phyloP scores from a whole-genome alignment of 1,139 yeast species.

The Kluyveromyces marxianus region DNA sequence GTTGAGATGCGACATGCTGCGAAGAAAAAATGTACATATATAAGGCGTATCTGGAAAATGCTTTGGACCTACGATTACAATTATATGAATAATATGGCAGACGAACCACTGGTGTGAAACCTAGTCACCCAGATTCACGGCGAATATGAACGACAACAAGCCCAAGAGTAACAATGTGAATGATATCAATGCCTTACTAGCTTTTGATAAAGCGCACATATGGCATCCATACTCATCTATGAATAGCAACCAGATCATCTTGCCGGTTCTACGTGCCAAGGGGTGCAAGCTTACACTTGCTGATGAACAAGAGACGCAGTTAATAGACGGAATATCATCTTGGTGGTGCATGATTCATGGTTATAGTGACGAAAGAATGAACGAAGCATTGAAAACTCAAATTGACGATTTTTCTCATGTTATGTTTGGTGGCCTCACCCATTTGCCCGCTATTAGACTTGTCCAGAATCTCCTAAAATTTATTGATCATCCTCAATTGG shows the following conservation, averaged over 20 bases:
- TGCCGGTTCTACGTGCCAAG: conserved; percentile 25
- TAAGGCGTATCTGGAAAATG: neutral
- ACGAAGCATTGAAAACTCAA: conserved; percentile 25
- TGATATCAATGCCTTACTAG: conserved; percentile 9
- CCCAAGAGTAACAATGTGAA: neutral
- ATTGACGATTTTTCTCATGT: conserved; percentile 27
- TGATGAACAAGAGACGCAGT: conserved; percentile 11
- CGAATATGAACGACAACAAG: neutral
- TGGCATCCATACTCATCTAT: conserved; percentile 34
- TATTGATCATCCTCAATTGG: conserved; percentile 21
- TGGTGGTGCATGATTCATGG: conserved; percentile 35
- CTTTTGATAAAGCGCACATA: conserved; percentile 26
- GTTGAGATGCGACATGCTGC: neutral
- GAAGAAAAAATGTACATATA: neutral
- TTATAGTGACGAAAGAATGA: conserved; percentile 27
- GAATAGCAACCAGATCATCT: conserved; percentile 25
- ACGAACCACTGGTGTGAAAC: neutral
- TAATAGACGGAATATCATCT: conserved; percentile 32
- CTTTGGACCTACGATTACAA: neutral
- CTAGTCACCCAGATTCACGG: neutral
- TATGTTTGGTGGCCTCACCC: conserved; percentile 33
- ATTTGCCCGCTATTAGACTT: conserved; percentile 27
- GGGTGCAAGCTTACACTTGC: conserved; percentile 22
- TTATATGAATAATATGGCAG: neutral
- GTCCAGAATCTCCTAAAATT: conserved; percentile 20